Percentiles rank a stretch among this genome's conserved stretches.
Conservation (phyloP, 202 grass and related monocot genomes). For the Dendrocalamus latiflorus region DNA sequence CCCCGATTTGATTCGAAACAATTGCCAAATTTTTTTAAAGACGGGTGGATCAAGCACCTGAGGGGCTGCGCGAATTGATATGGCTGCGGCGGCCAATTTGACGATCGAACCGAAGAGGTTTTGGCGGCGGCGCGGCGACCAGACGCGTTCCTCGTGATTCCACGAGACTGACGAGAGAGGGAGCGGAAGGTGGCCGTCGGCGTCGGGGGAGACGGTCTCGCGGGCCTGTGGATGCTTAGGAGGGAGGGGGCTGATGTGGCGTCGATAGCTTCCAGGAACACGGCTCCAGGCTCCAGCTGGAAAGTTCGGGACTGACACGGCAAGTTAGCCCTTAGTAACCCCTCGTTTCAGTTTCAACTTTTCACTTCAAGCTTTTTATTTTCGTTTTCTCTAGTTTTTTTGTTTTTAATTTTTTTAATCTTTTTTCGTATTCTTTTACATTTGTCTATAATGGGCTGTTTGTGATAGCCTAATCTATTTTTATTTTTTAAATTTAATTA, state of each 20-base stretch:
- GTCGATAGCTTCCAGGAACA: background rate
- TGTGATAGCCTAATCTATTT: too few relatives aligned
- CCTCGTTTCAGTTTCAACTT: too few relatives aligned
- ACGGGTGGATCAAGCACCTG: slow-evolving; percentile 11
- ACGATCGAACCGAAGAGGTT: background rate
- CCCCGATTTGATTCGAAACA: background rate
- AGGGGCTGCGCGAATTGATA: background rate
- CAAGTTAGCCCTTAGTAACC: background rate
- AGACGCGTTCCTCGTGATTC: background rate
- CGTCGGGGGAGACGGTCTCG: background rate
- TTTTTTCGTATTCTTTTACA: too few relatives aligned
- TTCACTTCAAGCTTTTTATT: too few relatives aligned
- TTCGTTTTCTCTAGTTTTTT: too few relatives aligned
- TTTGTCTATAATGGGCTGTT: too few relatives aligned
- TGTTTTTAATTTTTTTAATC: too few relatives aligned
- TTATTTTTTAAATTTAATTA: too few relatives aligned
- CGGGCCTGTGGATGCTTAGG: background rate
- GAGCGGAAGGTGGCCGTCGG: background rate
- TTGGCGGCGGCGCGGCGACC: background rate
- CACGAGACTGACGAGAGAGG: background rate
- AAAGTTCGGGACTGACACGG: background rate
- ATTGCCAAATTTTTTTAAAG: background rate
- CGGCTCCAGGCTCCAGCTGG: background rate
- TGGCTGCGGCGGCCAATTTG: background rate
- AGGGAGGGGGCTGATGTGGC: slow-evolving; percentile 8